phyloP scores from a whole-genome alignment of 129 eudicot genomes.

The Helianthus tuberosus region DNA sequence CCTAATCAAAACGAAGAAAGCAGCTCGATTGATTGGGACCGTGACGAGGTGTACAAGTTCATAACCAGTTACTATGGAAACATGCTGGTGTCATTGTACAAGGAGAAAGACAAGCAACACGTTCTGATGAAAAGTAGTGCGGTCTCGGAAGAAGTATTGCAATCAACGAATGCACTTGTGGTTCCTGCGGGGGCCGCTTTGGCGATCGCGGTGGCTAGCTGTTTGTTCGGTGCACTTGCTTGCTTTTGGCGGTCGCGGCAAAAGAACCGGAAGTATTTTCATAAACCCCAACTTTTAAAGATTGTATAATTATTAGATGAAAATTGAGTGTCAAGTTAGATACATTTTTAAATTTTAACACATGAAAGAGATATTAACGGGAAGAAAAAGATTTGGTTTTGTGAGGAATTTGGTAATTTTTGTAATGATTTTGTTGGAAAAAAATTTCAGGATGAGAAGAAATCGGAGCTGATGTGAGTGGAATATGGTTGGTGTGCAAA shows the following conservation, averaged over 20 bases:
- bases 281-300: slow-evolving; percentile 78
- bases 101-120: slow-evolving; percentile 52
- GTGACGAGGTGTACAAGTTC: slow-evolving; percentile 73
- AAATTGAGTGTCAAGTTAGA: slow-evolving; percentile 18
- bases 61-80: slow-evolving; percentile 73
- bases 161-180: slow-evolving; percentile 63
- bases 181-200: slow-evolving; percentile 90
- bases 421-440: slow-evolving; percentile 37
- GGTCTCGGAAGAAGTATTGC: slow-evolving; percentile 46
- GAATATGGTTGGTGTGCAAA: slow-evolving; percentile 26
- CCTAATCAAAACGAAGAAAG: slow-evolving; percentile 23
- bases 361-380: slow-evolving; percentile 21
- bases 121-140: slow-evolving; percentile 17
- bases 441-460: slow-evolving; percentile 83
- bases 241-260: slow-evolving; percentile 89
- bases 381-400: slow-evolving; percentile 24
- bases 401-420: slow-evolving; percentile 32
- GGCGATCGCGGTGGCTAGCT: slow-evolving; percentile 89
- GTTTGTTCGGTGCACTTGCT: slow-evolving; percentile 94
- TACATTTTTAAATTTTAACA: background rate
- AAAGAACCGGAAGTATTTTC: slow-evolving; percentile 89
- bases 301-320: slow-evolving; percentile 46
- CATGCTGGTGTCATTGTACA: slow-evolving; percentile 47
- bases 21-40: slow-evolving; percentile 54
- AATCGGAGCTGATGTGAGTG: slow-evolving; percentile 69